phyloP scores from a whole-genome alignment of 2,329 filamentous ascomycete species.

The Pseudogymnoascus sp. region DNA sequence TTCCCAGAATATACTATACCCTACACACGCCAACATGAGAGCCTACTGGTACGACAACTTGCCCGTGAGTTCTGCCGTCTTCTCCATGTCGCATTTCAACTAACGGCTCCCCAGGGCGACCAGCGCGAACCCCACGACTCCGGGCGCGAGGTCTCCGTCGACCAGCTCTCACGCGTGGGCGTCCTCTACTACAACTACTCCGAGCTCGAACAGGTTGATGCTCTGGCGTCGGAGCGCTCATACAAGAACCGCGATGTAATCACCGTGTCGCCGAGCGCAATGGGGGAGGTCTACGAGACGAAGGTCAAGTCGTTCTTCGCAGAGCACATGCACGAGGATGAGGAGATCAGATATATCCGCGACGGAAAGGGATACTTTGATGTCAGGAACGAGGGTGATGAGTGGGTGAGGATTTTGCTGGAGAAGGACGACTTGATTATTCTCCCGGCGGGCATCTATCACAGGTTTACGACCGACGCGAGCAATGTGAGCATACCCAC shows the following conservation, averaged over 20 bases:
- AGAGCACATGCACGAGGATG: conserved; percentile 96
- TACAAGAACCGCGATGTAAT: conserved; percentile 97
- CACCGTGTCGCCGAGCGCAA: conserved; percentile 74
- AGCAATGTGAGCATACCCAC: conserved; percentile 63
- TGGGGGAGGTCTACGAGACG: conserved; percentile 83
- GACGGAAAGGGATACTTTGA: conserved; percentile 91
- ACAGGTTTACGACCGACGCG: conserved; percentile 91
- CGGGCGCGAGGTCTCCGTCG: conserved; percentile 58
- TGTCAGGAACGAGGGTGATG: conserved; percentile 72
- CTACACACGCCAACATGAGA: conserved; percentile 46
- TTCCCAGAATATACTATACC: not conserved
- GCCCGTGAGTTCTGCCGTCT: conserved; percentile 39
- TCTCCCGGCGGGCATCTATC: conserved; percentile 90
- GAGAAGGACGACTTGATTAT: conserved; percentile 89
- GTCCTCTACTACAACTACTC: conserved; percentile 71
- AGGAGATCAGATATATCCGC: conserved; percentile 93
- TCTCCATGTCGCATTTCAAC: conserved; percentile 11
- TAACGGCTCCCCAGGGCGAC: conserved; percentile 61
- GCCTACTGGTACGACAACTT: conserved; percentile 68
- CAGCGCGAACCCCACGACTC: conserved; percentile 89
- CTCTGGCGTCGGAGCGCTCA: conserved; percentile 64
- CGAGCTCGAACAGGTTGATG: conserved; percentile 61
- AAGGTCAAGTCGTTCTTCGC: conserved; percentile 93
- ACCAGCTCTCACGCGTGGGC: conserved; percentile 66
- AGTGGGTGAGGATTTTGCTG: conserved; percentile 81